Evolutionary conservation across 1,139 yeast genomes (phyloP), one percentile per base, ranked within the genome.

Genomic region (Geotrichum restrictum): DNA sequence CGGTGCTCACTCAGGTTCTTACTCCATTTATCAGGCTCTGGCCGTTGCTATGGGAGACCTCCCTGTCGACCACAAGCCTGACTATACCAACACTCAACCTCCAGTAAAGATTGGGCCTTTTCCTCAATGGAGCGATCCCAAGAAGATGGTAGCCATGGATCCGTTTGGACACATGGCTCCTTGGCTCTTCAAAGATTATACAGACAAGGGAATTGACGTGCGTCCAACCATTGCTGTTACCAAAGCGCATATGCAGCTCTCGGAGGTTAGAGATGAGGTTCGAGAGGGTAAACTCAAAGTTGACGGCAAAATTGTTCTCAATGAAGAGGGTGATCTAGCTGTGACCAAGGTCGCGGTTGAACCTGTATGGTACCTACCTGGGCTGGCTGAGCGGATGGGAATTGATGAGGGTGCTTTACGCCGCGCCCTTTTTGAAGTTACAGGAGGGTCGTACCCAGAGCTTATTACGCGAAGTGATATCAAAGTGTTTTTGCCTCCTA

Each of bases 281-380:
- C 68, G 68, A 34, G 65, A 62, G 16, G 84, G 84, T 14, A 73
- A 76, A 51, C 64, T 81, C 49, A 59, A 66, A 54, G 81, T 81
- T 21, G 85, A 81, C 62, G 84, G 84, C 49, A 68, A 76, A 36
- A 66, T 81, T 58, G 84, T 80, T 24, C 67, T 80, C 56, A 80
- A 81, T 64, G 69, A 71, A 29, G 66, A 74, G 52, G 85, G 85
- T 59, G 85, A 80, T 59, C 68, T 81, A 62, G 77, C 77, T 27
- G 82, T 79, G 37, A 77, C 83, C 39, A 81, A 81, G 63, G 73
- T 81, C 54, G 85, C 85, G 1, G 80, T 79, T 37, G 85, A 81
- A 60, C 85, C 85, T 11, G 85, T 81, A 37, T 81, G 85, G 85
- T 76, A 78, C 60, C 69, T 81, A 54, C 85, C 85, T 2, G 83